A percentile compares a stretch with the other conserved stretches of the same genome.
Conservation (phyloP, 2,329 filamentous ascomycete species). For the Aspergillus fumigatiaffinis region DNA sequence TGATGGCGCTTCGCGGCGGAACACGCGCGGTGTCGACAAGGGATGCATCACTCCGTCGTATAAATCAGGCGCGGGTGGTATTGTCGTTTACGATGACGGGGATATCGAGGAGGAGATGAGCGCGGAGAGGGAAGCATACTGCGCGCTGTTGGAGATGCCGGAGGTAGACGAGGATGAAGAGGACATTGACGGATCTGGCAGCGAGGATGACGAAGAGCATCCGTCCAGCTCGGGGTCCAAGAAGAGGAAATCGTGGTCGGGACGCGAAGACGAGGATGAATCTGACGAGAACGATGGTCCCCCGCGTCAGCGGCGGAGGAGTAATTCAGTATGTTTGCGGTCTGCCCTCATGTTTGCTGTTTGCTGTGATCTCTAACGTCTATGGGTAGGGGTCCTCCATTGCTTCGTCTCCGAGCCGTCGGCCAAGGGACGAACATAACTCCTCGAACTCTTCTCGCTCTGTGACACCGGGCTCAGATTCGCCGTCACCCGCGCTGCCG, state of each 20-base stretch:
- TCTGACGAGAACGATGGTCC: conserved; percentile 68
- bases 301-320: conserved; percentile 75
- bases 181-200: conserved; percentile 57
- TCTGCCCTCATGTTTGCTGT: background rate
- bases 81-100: conserved; percentile 93
- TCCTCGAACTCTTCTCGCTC: conserved; percentile 46
- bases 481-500: conserved; percentile 38
- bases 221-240: conserved; percentile 40
- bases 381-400: conserved; percentile 37
- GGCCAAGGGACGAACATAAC: conserved; percentile 34
- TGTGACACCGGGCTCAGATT: conserved; percentile 41
- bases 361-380: conserved; percentile 10
- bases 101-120: conserved; percentile 82
- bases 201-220: conserved; percentile 54
- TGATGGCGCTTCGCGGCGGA: conserved; percentile 40
- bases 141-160: conserved; percentile 85
- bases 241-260: conserved; percentile 78
- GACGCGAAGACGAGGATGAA: conserved; percentile 63
- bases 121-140: conserved; percentile 74
- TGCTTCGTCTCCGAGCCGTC: conserved; percentile 39
- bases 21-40: conserved; percentile 63
- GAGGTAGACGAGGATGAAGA: conserved; percentile 74
- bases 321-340: conserved; percentile 66
- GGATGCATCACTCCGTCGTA: conserved; percentile 71
- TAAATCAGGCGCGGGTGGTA: conserved; percentile 74